Evolutionary conservation across 2,329 filamentous ascomycete genomes (phyloP).

Genomic region (Pseudocercospora fijiensis): DNA sequence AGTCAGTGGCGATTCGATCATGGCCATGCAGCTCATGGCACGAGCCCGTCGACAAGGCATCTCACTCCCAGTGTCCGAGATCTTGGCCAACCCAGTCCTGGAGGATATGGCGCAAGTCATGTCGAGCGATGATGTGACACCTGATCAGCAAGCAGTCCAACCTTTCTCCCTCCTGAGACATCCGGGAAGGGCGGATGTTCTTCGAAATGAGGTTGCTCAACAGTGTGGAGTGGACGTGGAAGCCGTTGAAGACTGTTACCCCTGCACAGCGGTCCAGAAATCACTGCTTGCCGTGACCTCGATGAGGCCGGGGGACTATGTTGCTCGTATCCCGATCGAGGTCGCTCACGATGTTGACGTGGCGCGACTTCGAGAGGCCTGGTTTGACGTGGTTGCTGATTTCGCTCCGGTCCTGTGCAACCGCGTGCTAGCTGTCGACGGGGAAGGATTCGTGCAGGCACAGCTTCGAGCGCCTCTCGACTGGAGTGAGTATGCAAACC

Average conservation of each 20-base stretch:
- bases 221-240: constrained; percentile 2
- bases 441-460: background rate
- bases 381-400: background rate
- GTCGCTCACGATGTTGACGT: constrained; percentile 33
- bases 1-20: constrained; percentile 49
- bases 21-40: constrained; percentile 12
- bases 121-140: background rate
- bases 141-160: background rate
- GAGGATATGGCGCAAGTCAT: constrained; percentile 13
- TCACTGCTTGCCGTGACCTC: constrained; percentile 53
- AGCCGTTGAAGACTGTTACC: constrained; percentile 53
- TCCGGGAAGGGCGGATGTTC: background rate
- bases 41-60: constrained; percentile 11
- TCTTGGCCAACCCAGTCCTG: constrained; percentile 6
- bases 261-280: constrained; percentile 31
- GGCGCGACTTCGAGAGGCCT: constrained; percentile 38
- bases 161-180: constrained; percentile 3
- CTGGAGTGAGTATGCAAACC: constrained; percentile 8
- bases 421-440: background rate
- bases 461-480: background rate
- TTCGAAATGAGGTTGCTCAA: constrained; percentile 4
- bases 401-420: background rate
- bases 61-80: constrained; percentile 9
- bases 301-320: constrained; percentile 54
- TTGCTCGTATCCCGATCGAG: constrained; percentile 43